These are phyloP conservation scores for Fusarium sp. DNA, from an alignment of 2,329 filamentous ascomycete species.

Conservation along the genomic window DNA sequence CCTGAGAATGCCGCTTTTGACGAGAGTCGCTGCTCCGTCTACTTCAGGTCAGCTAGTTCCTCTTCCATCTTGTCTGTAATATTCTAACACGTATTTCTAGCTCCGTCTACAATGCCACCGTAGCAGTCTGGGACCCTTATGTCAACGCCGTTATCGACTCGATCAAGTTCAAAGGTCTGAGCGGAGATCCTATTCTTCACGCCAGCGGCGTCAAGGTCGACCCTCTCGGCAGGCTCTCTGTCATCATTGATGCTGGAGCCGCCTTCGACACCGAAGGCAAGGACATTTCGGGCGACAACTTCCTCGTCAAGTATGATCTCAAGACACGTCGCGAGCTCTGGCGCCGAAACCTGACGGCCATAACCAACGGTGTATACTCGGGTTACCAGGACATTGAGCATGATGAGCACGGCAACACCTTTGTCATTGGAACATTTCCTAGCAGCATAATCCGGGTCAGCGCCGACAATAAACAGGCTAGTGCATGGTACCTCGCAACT, in stretches of 20 bases:
- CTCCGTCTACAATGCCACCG: constrained; percentile 11
- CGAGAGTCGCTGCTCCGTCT: constrained; percentile 11
- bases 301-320: constrained; percentile 50
- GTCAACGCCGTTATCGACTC: constrained; percentile 36
- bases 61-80: not conserved
- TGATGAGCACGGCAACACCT: constrained; percentile 49
- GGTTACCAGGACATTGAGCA: constrained; percentile 54
- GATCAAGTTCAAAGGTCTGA: constrained; percentile 45
- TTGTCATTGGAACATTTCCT: constrained; percentile 51
- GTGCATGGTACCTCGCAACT: constrained; percentile 47
- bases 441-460: constrained; percentile 49
- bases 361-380: constrained; percentile 45
- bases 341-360: constrained; percentile 46
- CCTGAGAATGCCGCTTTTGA: constrained; percentile 16
- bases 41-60: not conserved
- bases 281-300: constrained; percentile 50
- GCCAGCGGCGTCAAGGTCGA: constrained; percentile 51
- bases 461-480: constrained; percentile 40
- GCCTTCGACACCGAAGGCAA: constrained; percentile 49
- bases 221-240: constrained; percentile 45
- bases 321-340: constrained; percentile 40
- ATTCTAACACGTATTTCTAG: not conserved
- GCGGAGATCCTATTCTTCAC: constrained; percentile 25
- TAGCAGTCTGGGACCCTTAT: constrained; percentile 16
- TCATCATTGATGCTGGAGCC: constrained; percentile 49